Percentiles rank a stretch among this genome's conserved stretches.
These are phyloP conservation scores for Inonotus hispidus DNA, from an alignment of 1,284 basidiomycete species.

Conservation along the genomic window DNA sequence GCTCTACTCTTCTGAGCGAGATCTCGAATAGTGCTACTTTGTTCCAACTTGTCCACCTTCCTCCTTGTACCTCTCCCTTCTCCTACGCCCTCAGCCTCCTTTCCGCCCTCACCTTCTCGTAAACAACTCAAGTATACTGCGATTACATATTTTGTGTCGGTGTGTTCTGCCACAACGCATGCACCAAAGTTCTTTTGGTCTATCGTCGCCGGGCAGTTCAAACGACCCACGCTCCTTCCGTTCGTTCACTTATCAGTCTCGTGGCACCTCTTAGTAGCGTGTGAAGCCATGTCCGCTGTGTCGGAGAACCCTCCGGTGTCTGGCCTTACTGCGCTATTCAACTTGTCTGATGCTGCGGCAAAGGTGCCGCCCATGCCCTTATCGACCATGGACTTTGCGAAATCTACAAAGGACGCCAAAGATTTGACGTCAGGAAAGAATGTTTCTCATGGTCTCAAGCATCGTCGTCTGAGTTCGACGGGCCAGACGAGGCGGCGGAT, in stretches of 20 bases:
- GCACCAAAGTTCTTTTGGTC: neutral
- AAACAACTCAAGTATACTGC: neutral
- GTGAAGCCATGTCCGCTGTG: neutral
- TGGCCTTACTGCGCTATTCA: constrained; percentile 19
- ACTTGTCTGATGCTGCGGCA: constrained; percentile 18
- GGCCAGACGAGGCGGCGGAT: constrained; percentile 61
- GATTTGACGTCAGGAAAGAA: constrained; percentile 14
- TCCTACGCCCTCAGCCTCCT: neutral
- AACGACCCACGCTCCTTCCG: neutral
- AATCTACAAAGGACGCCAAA: constrained; percentile 6
- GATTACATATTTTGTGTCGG: neutral
- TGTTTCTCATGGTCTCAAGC: constrained; percentile 32
- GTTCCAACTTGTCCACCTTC: neutral
- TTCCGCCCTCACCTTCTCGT: neutral
- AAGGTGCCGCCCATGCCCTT: constrained; percentile 17
- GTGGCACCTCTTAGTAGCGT: neutral
- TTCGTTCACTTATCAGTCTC: neutral
- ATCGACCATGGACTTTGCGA: neutral
- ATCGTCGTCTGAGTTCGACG: constrained; percentile 62
- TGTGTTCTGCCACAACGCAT: constrained; percentile 1
- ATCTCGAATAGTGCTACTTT: constrained; percentile 1
- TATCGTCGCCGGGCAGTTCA: neutral
- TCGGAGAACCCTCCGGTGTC: constrained; percentile 4
- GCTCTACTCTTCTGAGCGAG: constrained; percentile 1
- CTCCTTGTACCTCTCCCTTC: neutral